Evolutionary conservation across 768 basidiomycete species (phyloP).

Genomic region (Phylloporus sp.): DNA sequence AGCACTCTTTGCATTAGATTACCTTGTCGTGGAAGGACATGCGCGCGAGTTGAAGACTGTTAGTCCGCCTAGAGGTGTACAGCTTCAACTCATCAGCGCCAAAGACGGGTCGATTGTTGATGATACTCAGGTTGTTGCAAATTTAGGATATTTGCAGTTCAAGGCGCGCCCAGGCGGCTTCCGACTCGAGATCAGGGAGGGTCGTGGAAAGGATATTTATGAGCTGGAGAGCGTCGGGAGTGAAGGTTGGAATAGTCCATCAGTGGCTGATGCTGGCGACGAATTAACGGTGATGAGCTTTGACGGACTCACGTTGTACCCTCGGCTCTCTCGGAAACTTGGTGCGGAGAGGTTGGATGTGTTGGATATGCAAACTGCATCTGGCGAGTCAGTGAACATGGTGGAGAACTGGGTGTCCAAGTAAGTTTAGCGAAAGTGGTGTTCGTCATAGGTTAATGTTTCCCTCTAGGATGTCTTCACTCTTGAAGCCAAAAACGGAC

Average conservation of each 20-base stretch:
- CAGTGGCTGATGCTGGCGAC: constrained; percentile 62
- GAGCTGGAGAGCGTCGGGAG: constrained; percentile 82
- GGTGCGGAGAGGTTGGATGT: constrained; percentile 87
- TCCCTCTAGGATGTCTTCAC: constrained; percentile 39
- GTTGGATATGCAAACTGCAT: constrained; percentile 43
- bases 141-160: constrained; percentile 95
- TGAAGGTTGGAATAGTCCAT: constrained; percentile 82
- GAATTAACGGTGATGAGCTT: constrained; percentile 84
- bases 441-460: constrained; percentile 4
- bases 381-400: constrained; percentile 35
- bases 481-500: constrained; percentile 36
- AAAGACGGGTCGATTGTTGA: constrained; percentile 48
- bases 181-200: constrained; percentile 75
- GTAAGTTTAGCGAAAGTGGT: constrained; percentile 33
- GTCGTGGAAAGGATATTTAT: constrained; percentile 78
- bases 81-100: constrained; percentile 69
- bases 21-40: constrained; percentile 92
- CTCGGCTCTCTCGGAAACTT: constrained; percentile 60
- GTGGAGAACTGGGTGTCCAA: constrained; percentile 48
- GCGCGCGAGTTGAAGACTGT: constrained; percentile 68
- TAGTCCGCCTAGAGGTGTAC: constrained; percentile 82
- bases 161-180: constrained; percentile 90
- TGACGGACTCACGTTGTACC: constrained; percentile 86
- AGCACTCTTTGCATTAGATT: constrained; percentile 83
- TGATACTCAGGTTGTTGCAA: constrained; percentile 91